Evolutionary conservation across 75 land plant genomes (phyloP).

Genomic region (Cupressus sempervirens): DNA sequence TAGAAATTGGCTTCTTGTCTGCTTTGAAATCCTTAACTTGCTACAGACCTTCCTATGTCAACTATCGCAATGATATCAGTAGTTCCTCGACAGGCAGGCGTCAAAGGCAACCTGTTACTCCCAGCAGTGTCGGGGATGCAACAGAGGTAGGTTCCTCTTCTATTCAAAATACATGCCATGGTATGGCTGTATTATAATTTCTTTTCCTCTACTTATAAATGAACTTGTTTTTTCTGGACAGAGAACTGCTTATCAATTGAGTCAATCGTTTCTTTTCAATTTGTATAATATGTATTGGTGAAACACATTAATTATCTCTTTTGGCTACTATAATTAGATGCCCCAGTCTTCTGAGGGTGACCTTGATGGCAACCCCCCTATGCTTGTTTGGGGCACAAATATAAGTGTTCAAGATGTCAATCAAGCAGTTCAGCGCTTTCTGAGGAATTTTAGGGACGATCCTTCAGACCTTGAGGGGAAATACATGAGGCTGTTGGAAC

Average conservation of each 20-base stretch:
- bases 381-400: constrained; percentile 94
- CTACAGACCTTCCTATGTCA: constrained; percentile 16
- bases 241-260: neutral
- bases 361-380: constrained; percentile 44
- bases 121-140: constrained; percentile 15
- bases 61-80: constrained; percentile 13
- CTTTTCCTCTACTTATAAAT: neutral
- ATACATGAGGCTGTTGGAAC: constrained; percentile 58
- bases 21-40: constrained; percentile 1
- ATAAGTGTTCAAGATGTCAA: constrained; percentile 89
- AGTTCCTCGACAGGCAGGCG: constrained; percentile 14
- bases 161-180: neutral
- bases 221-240: neutral
- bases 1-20: neutral
- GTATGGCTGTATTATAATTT: neutral
- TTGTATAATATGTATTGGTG: neutral
- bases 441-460: constrained; percentile 55
- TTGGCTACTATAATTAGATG: constrained; percentile 14
- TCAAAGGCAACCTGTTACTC: constrained; percentile 16
- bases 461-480: constrained; percentile 56
- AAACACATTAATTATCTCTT: neutral
- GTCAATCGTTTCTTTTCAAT: neutral
- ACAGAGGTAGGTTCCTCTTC: neutral
- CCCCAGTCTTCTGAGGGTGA: constrained; percentile 40
- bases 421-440: constrained; percentile 65